Conservation (phyloP, 441 rosid genomes). For the Croton setiger region DNA sequence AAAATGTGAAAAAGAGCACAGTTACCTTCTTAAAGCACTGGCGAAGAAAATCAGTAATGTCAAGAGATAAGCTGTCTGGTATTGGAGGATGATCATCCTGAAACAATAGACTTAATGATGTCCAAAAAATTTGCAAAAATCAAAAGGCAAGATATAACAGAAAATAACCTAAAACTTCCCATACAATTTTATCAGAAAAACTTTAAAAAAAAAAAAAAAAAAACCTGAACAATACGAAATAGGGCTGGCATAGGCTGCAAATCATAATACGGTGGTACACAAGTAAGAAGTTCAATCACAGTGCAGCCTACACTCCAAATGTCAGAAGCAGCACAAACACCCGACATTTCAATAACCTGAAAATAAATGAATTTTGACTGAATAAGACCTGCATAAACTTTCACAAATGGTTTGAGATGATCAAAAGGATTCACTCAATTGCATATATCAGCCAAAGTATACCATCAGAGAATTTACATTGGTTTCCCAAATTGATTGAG, state of each 20-base stretch:
- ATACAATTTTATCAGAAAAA: neutral
- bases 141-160: neutral
- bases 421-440: neutral
- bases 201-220: constrained; percentile 12
- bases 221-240: constrained; percentile 98
- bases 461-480: too few relatives aligned
- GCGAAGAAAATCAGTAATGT: constrained; percentile 84
- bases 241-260: constrained; percentile 99
- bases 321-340: constrained; percentile 99
- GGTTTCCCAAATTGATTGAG: too few relatives aligned
- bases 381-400: constrained; percentile 21
- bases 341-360: constrained; percentile 99
- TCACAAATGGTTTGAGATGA: neutral
- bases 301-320: constrained; percentile 99
- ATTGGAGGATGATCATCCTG: constrained; percentile 98
- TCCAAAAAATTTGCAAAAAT: neutral
- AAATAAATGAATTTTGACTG: constrained; percentile 25
- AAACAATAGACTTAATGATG: constrained; percentile 13
- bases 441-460: neutral
- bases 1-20: neutral
- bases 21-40: constrained; percentile 98
- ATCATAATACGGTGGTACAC: constrained; percentile 98
- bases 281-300: constrained; percentile 92
- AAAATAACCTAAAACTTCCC: neutral
- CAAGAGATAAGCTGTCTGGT: constrained; percentile 94